phyloP scores from a whole-genome alignment of 148 eudicot species.

The Nepenthes mirabilis region DNA sequence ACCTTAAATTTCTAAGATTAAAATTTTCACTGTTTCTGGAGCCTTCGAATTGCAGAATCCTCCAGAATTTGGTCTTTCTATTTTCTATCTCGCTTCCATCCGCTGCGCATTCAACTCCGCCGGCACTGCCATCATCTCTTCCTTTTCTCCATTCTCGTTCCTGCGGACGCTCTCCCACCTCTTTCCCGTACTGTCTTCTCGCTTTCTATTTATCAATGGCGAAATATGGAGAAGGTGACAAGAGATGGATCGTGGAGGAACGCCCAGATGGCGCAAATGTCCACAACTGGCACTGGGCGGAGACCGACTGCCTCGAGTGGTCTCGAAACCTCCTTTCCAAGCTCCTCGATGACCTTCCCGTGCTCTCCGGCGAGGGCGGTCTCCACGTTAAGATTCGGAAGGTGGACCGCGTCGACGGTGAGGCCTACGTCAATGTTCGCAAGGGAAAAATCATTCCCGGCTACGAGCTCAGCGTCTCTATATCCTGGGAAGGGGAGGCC shows the following conservation, averaged over 20 bases:
- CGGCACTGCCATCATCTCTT: too few species aligned
- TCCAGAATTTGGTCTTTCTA: too few species aligned
- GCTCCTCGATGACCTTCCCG: slow-evolving; percentile 31
- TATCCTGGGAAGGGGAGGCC: slow-evolving; percentile 59
- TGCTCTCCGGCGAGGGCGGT: slow-evolving; percentile 50
- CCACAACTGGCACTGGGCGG: slow-evolving; percentile 99
- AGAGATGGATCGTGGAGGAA: slow-evolving; percentile 82
- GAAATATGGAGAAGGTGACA: slow-evolving; percentile 87
- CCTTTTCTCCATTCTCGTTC: too few species aligned
- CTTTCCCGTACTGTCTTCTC: too few species aligned
- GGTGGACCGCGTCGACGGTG: slow-evolving; percentile 53
- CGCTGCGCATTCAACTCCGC: too few species aligned
- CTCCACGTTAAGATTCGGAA: slow-evolving; percentile 26
- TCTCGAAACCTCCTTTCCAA: slow-evolving; percentile 32
- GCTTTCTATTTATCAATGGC: slow-evolving; percentile 40
- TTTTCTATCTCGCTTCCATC: too few species aligned
- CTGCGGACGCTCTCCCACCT: too few species aligned
- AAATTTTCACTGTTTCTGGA: neutral
- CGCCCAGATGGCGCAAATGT: slow-evolving; percentile 89
- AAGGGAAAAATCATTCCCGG: slow-evolving; percentile 95
- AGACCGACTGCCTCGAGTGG: slow-evolving; percentile 84
- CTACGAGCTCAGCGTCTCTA: slow-evolving; percentile 45
- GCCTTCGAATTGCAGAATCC: too few species aligned
- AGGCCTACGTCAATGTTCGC: slow-evolving; percentile 80
- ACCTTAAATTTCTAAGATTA: neutral